Evolutionary conservation across 2,329 filamentous ascomycete species (phyloP).

Genomic region (Cordyceps fumosorosea): DNA sequence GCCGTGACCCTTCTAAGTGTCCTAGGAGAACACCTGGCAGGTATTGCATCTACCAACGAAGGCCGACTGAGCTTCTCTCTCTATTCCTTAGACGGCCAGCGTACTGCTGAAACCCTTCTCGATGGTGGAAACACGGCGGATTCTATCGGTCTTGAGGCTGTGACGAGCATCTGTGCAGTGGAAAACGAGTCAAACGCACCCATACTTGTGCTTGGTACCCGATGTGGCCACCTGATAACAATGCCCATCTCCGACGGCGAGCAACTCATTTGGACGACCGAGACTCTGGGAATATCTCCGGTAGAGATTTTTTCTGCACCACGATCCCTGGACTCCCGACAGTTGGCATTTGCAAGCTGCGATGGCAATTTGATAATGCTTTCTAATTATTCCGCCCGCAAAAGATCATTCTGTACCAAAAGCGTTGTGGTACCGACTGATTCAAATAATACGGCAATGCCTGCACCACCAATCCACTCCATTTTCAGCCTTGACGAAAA

Average conservation of each 20-base stretch:
- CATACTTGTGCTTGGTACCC: conserved; percentile 40
- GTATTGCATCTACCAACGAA: neutral
- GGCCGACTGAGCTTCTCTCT: neutral
- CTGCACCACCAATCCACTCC: conserved; percentile 42
- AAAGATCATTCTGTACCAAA: conserved; percentile 32
- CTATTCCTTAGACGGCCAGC: conserved; percentile 1
- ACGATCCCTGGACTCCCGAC: conserved; percentile 18
- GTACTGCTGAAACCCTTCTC: neutral
- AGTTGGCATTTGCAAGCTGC: conserved; percentile 39
- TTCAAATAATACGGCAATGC: conserved; percentile 37
- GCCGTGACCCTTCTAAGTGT: conserved; percentile 1
- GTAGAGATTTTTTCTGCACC: conserved; percentile 27
- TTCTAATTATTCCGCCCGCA: conserved; percentile 27
- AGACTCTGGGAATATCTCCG: conserved; percentile 31
- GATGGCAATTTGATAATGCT: conserved; percentile 41
- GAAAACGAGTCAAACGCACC: conserved; percentile 21
- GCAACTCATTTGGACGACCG: conserved; percentile 22
- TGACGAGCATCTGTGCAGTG: conserved; percentile 39
- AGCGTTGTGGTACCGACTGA: conserved; percentile 47
- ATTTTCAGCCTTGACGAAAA: conserved; percentile 36
- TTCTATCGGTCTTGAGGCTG: conserved; percentile 27
- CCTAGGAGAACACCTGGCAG: neutral
- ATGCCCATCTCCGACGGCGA: conserved; percentile 23
- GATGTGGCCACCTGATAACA: conserved; percentile 45
- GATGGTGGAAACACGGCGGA: neutral